These are phyloP conservation scores for Evansstolkia leycettana DNA, from an alignment of 495 filamentous ascomycete species.

Conservation along the genomic window DNA sequence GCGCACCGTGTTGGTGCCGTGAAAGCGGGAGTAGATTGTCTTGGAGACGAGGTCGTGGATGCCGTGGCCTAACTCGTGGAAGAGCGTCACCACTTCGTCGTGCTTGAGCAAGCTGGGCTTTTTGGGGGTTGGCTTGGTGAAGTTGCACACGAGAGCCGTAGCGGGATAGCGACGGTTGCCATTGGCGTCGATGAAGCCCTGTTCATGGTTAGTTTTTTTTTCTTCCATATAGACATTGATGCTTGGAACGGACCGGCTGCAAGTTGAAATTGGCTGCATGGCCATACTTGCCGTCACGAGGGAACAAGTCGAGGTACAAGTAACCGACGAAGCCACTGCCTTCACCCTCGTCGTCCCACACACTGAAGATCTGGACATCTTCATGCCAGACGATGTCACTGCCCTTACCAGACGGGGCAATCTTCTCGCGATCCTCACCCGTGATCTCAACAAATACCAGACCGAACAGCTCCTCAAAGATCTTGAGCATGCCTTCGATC, in stretches of 20 bases:
- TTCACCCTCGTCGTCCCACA: slow-evolving; percentile 56
- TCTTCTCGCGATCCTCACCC: slow-evolving; percentile 41
- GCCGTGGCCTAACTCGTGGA: slow-evolving; percentile 67
- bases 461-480: slow-evolving; percentile 90
- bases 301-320: slow-evolving; percentile 57
- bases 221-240: background rate
- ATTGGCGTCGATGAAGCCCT: slow-evolving; percentile 45
- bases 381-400: slow-evolving; percentile 60
- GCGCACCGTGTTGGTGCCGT: slow-evolving; percentile 57
- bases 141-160: slow-evolving; percentile 61
- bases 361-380: slow-evolving; percentile 56
- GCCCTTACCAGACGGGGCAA: slow-evolving; percentile 47
- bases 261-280: slow-evolving; percentile 73
- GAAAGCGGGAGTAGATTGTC: slow-evolving; percentile 59
- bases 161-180: slow-evolving; percentile 53
- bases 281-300: slow-evolving; percentile 53
- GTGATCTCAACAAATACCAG: slow-evolving; percentile 77
- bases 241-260: slow-evolving; percentile 39
- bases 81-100: slow-evolving; percentile 57
- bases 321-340: slow-evolving; percentile 59
- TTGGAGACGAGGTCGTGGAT: slow-evolving; percentile 59
- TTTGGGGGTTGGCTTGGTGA: slow-evolving; percentile 56
- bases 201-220: slow-evolving; percentile 1
- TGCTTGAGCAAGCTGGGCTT: slow-evolving; percentile 61
- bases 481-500: slow-evolving; percentile 80